These are phyloP conservation scores for Fusarium humuli DNA, from an alignment of 2,329 filamentous ascomycete species.

Conservation along the genomic window DNA sequence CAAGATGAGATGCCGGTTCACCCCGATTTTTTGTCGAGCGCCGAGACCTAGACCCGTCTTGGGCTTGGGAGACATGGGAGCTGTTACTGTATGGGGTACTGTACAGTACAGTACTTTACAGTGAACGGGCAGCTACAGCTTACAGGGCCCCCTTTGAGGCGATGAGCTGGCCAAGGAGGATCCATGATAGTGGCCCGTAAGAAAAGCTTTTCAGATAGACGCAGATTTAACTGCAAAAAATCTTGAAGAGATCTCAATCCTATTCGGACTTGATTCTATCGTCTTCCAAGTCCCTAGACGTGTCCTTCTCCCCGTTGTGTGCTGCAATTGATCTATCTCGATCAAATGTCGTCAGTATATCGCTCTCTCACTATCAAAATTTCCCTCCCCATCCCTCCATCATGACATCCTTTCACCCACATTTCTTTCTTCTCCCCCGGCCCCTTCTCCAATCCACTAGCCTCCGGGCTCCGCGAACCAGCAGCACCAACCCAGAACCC, in stretches of 20 bases:
- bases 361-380: constrained; percentile 3
- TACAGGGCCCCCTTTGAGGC: not conserved
- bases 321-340: constrained; percentile 21
- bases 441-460: constrained; percentile 31
- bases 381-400: constrained; percentile 37
- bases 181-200: constrained; percentile 18
- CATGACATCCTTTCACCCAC: constrained; percentile 40
- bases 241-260: not conserved
- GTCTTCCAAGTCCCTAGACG: not conserved
- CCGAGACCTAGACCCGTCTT: constrained; percentile 48
- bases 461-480: constrained; percentile 26
- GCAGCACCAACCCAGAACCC: constrained; percentile 8
- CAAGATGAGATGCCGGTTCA: constrained; percentile 52
- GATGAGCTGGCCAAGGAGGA: constrained; percentile 29
- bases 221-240: not conserved
- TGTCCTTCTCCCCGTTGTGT: not conserved
- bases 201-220: constrained; percentile 23
- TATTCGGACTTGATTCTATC: not conserved
- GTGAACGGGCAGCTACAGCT: not conserved
- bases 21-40: constrained; percentile 51
- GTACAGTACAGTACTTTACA: constrained; percentile 10
- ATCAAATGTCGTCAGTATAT: constrained; percentile 30
- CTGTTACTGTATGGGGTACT: constrained; percentile 38
- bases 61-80: constrained; percentile 29
- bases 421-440: constrained; percentile 32